Evolutionary conservation across 768 basidiomycete species (phyloP).

Genomic region (Russula vinacea): DNA sequence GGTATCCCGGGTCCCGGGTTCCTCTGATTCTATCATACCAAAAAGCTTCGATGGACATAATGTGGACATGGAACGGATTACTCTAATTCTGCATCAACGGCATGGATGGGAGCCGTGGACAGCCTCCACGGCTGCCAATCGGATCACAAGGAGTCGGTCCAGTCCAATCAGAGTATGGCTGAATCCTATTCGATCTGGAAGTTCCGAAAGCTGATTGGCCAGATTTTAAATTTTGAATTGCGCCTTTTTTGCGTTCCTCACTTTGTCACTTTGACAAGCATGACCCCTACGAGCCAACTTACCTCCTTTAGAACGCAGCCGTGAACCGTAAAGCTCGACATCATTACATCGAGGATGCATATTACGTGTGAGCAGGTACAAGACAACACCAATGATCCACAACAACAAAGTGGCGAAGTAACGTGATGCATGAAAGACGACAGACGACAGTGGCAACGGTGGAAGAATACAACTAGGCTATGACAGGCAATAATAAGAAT

Average conservation of each 20-base stretch:
- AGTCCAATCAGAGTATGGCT: neutral
- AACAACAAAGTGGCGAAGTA: neutral
- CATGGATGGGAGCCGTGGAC: no score
- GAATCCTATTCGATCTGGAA: no score
- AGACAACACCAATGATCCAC: neutral
- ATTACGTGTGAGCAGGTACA: neutral
- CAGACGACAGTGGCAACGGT: neutral
- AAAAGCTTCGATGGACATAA: no score
- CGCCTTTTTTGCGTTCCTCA: neutral
- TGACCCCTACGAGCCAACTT: neutral
- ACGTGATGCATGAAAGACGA: constrained; percentile 18
- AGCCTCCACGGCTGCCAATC: no score
- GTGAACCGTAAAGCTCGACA: neutral
- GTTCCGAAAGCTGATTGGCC: no score
- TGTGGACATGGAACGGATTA: no score
- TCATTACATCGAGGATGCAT: neutral
- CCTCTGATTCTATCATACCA: no score
- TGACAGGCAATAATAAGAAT: constrained; percentile 14
- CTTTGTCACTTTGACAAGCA: neutral
- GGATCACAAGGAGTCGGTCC: neutral
- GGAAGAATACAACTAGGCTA: constrained; percentile 22
- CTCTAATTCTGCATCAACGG: no score
- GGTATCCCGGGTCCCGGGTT: no score
- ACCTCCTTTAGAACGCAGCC: neutral
- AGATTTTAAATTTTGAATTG: neutral